Conservation (phyloP, 345 rosid species). For the Eucalyptus curtisii region DNA sequence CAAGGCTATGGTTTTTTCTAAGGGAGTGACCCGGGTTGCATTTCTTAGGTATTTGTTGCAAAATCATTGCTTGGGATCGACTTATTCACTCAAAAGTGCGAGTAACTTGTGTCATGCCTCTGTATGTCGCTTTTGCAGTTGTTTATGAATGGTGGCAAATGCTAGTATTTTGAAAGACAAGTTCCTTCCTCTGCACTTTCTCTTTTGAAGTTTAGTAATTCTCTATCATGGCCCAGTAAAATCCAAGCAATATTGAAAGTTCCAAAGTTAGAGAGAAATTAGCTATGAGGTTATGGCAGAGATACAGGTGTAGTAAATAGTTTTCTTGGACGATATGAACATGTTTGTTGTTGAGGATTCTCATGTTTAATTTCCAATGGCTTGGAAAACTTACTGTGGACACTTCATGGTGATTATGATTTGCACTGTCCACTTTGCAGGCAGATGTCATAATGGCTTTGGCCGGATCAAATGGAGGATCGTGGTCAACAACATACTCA, state of each 20-base stretch:
- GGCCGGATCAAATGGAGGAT: slow-evolving; percentile 93
- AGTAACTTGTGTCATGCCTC: neutral
- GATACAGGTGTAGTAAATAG: neutral
- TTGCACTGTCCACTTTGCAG: slow-evolving; percentile 16
- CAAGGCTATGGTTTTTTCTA: neutral
- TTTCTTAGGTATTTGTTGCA: neutral
- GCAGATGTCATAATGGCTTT: slow-evolving; percentile 93
- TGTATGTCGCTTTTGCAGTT: neutral
- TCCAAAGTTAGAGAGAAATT: neutral
- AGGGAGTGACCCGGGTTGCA: neutral
- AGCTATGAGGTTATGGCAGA: neutral
- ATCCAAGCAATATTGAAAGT: neutral
- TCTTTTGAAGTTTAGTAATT: neutral
- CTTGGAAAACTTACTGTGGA: neutral
- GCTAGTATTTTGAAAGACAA: neutral
- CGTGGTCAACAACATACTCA: slow-evolving; percentile 86
- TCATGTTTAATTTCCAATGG: neutral
- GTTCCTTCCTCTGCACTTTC: neutral
- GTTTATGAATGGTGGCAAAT: neutral
- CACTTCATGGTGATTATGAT: neutral
- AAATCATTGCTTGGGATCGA: neutral
- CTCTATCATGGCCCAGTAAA: neutral
- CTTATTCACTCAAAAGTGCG: neutral
- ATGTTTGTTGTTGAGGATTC: neutral
- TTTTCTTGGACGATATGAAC: neutral